Evolutionary conservation across 495 filamentous ascomycete species (phyloP).

Genomic region (Apiosordaria backusii): DNA sequence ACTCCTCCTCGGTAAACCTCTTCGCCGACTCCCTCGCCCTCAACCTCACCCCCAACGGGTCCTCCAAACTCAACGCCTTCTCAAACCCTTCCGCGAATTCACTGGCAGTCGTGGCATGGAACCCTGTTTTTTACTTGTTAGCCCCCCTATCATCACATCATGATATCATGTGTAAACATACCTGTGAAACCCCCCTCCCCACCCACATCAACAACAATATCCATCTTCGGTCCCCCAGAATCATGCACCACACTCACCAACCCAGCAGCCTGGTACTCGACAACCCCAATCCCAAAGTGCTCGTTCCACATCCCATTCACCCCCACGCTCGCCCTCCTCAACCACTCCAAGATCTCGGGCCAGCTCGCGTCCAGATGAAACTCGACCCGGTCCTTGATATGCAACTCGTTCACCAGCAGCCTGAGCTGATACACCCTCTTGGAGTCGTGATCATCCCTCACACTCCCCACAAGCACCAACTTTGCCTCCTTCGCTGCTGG

Average conservation of each 20-base stretch:
- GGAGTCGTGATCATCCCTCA: constrained; percentile 76
- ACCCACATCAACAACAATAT: constrained; percentile 80
- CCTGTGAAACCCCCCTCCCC: constrained; percentile 74
- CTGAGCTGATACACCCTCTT: constrained; percentile 89
- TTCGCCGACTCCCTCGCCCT: constrained; percentile 71
- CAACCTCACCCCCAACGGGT: constrained; percentile 63
- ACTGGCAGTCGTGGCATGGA: constrained; percentile 69
- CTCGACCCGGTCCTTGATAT: constrained; percentile 74
- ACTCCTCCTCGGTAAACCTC: constrained; percentile 84
- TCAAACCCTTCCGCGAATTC: constrained; percentile 79
- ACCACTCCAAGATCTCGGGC: constrained; percentile 75
- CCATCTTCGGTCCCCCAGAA: constrained; percentile 83
- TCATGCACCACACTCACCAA: constrained; percentile 88
- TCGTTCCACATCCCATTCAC: constrained; percentile 99
- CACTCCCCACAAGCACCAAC: constrained; percentile 81
- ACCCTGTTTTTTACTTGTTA: too few relatives aligned
- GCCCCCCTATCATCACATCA: too few relatives aligned
- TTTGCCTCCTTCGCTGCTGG: constrained; percentile 52
- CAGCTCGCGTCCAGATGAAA: constrained; percentile 88
- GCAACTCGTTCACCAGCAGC: constrained; percentile 80
- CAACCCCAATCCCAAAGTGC: constrained; percentile 97
- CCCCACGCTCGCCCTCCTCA: constrained; percentile 70
- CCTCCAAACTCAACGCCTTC: constrained; percentile 63
- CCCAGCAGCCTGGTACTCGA: constrained; percentile 96
- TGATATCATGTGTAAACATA: constrained; percentile 41